Base-by-base conservation (phyloP, 495 filamentous ascomycete species). In the Xanthoparmelia taractica region DNA sequence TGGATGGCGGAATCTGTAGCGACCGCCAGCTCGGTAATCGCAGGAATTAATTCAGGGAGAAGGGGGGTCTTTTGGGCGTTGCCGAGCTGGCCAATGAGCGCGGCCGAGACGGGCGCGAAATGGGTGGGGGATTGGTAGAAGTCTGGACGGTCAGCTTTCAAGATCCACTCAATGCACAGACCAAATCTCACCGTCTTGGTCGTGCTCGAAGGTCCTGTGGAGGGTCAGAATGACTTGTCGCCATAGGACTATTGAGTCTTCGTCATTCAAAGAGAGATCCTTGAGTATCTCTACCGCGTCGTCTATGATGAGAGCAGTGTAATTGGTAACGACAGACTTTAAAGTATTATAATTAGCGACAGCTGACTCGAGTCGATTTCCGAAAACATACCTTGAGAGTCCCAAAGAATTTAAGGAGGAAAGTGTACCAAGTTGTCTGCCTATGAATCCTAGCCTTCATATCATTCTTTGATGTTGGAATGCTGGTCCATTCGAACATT, bases 111-210 rank as follows among this genome's bases (percentile, higher is more conserved):
- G 33, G 80, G 80, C 63, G 75, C 77, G 69, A 96, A 95, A 71
- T 96, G 91, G 4, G 87, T 80, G 12, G 94, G 93, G 4, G 88
- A 84, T 81, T 95, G 91, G 91, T 91, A 97, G 90, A 78, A 92
- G 85, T 80, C 79, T 81, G 60, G 25, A 41, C 0, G 5, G 13
- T 40, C 17, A 60, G 69, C 70, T 63, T 66, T 63, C 33, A 33
- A 50, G 33, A 23, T 52, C 11, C 27, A 12, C 31, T 31, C 4
- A 29, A 29, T 13, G 2, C 17, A 37, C n/a, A 59, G 17, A 33
- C 36, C 13, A 23, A 1, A 59, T 36, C 72, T 31, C 75, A 84
- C 81, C 82, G 67, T 87, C 84, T 73, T 86, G 81, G 71, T 97
- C 94, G 69, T 94, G 84, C 70, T 88, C 80, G 67, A 97, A 96